These are phyloP conservation scores for Eutrema japonicum DNA, from an alignment of 345 rosid species.

Conservation along the genomic window DNA sequence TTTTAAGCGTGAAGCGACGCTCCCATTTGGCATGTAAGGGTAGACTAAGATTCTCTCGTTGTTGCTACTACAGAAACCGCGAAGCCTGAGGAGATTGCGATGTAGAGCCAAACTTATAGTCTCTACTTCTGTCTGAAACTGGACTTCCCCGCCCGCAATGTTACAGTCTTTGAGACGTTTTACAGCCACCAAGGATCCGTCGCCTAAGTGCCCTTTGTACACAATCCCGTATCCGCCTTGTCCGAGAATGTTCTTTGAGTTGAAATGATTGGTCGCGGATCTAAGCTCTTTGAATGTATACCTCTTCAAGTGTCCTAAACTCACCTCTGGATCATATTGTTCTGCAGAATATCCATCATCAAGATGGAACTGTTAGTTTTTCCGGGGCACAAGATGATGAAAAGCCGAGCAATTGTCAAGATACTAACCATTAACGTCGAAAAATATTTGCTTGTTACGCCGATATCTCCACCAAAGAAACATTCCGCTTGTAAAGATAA, in stretches of 20 bases:
- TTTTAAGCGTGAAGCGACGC: conserved; percentile 90
- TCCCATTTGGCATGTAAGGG: conserved; percentile 95
- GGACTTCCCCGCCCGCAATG: conserved; percentile 89
- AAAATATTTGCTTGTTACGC: conserved; percentile 90
- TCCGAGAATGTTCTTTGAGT: conserved; percentile 84
- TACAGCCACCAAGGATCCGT: conserved; percentile 84
- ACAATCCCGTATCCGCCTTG: conserved; percentile 96
- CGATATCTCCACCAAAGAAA: conserved; percentile 93
- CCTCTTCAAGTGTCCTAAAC: conserved; percentile 88
- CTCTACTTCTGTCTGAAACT: conserved; percentile 97
- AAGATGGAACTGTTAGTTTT: neutral
- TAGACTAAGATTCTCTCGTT: conserved; percentile 91
- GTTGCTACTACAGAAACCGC: conserved; percentile 92
- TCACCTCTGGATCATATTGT: conserved; percentile 86
- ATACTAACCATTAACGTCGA: conserved; percentile 90
- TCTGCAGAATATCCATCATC: conserved; percentile 52
- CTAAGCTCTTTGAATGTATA: conserved; percentile 90
- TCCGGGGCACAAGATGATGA: neutral
- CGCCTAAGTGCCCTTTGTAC: conserved; percentile 80
- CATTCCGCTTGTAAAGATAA: conserved; percentile 57
- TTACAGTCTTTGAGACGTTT: conserved; percentile 96
- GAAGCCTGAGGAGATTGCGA: conserved; percentile 94
- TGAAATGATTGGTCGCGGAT: conserved; percentile 86
- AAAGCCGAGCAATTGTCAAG: neutral
- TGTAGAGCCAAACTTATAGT: conserved; percentile 96